Conservation (phyloP, 208 protist genomes). For the Leishmania gerbilli region DNA sequence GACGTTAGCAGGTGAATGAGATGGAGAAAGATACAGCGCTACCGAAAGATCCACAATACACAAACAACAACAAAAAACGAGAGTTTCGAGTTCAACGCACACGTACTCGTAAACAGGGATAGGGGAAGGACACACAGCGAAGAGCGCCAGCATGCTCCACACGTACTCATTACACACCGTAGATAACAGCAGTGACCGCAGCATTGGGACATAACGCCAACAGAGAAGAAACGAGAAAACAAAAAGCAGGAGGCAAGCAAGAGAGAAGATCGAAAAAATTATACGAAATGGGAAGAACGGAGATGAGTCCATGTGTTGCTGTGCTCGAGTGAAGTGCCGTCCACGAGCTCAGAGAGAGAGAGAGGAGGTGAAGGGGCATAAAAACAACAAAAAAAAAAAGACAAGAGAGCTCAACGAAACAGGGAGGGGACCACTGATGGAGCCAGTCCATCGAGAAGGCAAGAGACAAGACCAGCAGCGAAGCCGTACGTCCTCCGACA, state of each 20-base stretch:
- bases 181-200: not conserved
- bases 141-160: not conserved
- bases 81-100: not conserved
- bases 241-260: not conserved
- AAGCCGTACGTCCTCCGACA: not conserved
- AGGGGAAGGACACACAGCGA: constrained; percentile 2
- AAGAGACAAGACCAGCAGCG: not conserved
- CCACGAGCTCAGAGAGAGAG: not conserved
- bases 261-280: not conserved
- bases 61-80: not conserved
- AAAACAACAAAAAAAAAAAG: not conserved
- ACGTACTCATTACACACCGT: not conserved
- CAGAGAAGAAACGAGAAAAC: not conserved
- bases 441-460: not conserved
- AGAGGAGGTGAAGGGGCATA: not conserved
- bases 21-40: not conserved
- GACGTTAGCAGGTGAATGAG: not conserved
- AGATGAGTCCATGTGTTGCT: not conserved
- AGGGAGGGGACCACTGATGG: not conserved
- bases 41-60: not conserved
- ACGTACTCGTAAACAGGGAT: not conserved
- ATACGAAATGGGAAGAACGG: not conserved
- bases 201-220: not conserved
- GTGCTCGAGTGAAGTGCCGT: not conserved
- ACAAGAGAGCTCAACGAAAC: not conserved